Base-by-base conservation (phyloP, 768 basidiomycete species). In the Mrakia hoshinonis region DNA sequence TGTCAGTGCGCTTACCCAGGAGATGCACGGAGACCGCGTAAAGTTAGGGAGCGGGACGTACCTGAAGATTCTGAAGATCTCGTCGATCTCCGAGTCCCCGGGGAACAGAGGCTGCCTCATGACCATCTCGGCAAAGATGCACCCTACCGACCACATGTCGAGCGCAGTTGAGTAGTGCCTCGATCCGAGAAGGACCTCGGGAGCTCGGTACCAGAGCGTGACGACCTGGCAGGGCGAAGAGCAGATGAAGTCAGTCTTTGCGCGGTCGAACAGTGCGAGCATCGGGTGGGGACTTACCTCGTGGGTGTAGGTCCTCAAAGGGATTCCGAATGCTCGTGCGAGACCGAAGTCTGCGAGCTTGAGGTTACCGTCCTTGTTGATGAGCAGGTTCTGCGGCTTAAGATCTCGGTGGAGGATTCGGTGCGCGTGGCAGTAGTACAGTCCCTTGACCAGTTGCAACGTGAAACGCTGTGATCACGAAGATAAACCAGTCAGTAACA, bases 71-170 rank as follows among this genome's bases (percentile, higher is more conserved):
- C 92, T 89, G 86, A 98, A 98, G 74, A 98, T 98, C 83, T 99
- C 96, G 81, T 99, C 96, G 78, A 98, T 99, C 82, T 99, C 96
- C 34, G 96, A 98, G 81, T 99, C 96, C 5, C 96, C 96, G 29
- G 96, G 95, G 85, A 99, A 99, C 15, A 97, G 83, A 1, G 95
- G 85, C 86, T 78, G 87, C 80, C 75, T 90, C 89, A 94, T 91
- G 67, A 92, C 89, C 95, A 98, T 97, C 82, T 99, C 96, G 10
- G 95, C 95, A 77, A 96, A 92, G 79, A 99, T 98, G 78, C 94
- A 97, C 5, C 78, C 96, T 26, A 99, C 95, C n/a, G 92, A 94
- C 96, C 96, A 99, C 92, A 98, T 96, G 81, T 99, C 96, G 77
- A 99, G 90, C 3, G 92, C 91, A 2, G 96, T 99, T 20, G 92